phyloP scores from a whole-genome alignment of 148 eudicot species.

The Vaccinium corymbosum region DNA sequence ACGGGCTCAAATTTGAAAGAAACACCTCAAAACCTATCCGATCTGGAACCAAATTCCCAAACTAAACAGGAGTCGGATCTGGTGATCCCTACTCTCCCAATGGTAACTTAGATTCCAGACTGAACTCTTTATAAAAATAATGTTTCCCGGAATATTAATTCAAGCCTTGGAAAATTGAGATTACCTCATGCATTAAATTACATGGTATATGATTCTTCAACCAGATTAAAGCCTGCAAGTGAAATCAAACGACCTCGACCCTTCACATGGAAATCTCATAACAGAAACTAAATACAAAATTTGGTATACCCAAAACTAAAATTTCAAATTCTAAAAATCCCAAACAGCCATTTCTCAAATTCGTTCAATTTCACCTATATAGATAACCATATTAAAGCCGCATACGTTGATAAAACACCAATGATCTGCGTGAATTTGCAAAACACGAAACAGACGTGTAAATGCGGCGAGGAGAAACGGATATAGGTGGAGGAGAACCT shows the following conservation, averaged over 20 bases:
- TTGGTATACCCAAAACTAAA: background rate
- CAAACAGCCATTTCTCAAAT: background rate
- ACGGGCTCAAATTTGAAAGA: background rate
- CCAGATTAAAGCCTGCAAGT: background rate
- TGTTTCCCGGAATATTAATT: background rate
- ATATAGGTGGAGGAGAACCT: constrained; percentile 6
- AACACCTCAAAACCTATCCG: background rate
- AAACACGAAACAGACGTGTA: background rate
- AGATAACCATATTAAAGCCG: background rate
- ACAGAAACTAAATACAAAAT: background rate
- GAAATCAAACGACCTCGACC: background rate
- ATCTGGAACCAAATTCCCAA: background rate
- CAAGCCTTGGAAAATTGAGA: background rate
- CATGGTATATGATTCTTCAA: background rate
- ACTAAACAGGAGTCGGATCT: background rate
- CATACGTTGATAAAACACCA: background rate
- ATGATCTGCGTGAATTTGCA: background rate
- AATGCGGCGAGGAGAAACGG: background rate
- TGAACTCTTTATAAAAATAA: background rate
- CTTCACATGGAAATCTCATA: background rate
- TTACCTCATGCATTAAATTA: background rate
- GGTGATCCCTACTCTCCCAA: background rate
- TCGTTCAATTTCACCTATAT: background rate
- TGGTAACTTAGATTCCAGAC: background rate
- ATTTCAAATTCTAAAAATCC: background rate